phyloP scores from a whole-genome alignment of 1,284 basidiomycete genomes.

The Puccinia horiana region DNA sequence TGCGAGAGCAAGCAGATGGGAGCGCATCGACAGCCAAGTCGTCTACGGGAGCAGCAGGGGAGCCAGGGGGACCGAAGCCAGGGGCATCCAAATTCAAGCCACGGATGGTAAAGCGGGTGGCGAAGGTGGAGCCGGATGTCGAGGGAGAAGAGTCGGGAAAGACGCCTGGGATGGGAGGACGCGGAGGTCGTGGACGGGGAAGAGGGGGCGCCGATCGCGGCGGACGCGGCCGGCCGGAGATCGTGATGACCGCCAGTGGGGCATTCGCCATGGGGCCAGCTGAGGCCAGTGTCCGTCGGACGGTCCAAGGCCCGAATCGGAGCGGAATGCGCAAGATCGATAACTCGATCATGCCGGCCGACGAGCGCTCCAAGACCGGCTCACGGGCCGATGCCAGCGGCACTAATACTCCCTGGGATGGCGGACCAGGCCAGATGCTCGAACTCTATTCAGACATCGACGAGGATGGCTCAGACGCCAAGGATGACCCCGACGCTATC shows the following conservation, averaged over 20 bases:
- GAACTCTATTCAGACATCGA: conserved; percentile 33
- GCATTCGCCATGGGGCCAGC: conserved; percentile 45
- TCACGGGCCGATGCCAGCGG: not conserved
- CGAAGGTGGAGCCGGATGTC: not conserved
- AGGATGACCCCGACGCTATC: not conserved
- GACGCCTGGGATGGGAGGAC: not conserved
- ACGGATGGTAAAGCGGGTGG: conserved; percentile 39
- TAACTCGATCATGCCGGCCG: conserved; percentile 19
- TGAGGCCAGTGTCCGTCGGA: conserved; percentile 1
- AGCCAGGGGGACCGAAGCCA: not conserved
- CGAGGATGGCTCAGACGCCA: conserved; percentile 4
- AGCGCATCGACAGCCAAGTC: not conserved
- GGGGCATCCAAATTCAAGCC: conserved; percentile 31
- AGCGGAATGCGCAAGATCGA: conserved; percentile 45
- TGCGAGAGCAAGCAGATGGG: not conserved
- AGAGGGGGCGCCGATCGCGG: conserved; percentile 30
- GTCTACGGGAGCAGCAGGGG: not conserved
- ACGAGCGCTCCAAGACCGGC: not conserved
- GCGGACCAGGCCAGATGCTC: not conserved
- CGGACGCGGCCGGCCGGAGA: conserved; percentile 30
- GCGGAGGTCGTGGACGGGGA: conserved; percentile 18
- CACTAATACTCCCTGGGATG: conserved; percentile 30
- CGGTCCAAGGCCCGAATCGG: conserved; percentile 29
- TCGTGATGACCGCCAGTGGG: conserved; percentile 42
- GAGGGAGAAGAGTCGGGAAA: not conserved